phyloP scores from a whole-genome alignment of 306 rosid species.

The Prunus fruticosa region DNA sequence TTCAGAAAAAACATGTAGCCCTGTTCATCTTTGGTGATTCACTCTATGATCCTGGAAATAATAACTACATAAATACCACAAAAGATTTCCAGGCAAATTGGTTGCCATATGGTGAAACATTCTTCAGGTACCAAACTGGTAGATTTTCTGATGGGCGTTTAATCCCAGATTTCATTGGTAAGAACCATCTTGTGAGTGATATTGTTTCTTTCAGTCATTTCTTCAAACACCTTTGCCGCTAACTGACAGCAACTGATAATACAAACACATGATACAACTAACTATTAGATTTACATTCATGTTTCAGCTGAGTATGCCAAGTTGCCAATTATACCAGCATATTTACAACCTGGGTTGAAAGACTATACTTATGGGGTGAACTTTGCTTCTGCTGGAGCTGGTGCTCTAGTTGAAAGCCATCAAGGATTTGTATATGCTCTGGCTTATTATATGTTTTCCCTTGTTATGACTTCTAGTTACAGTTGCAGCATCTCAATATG shows the following conservation, averaged over 20 bases:
- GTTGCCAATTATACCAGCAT: conserved; percentile 32
- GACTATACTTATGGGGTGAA: conserved; percentile 21
- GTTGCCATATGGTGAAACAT: conserved; percentile 43
- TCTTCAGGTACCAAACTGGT: conserved; percentile 40
- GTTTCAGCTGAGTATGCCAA: conserved; percentile 32
- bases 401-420: conserved; percentile 20
- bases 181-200: background rate
- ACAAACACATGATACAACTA: background rate
- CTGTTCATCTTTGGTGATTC: conserved; percentile 41
- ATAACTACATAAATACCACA: conserved; percentile 31
- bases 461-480: too few species aligned
- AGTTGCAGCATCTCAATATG: too few species aligned
- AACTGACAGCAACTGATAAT: background rate
- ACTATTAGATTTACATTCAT: background rate
- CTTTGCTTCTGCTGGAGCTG: conserved; percentile 37
- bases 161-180: conserved; percentile 45
- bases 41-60: conserved; percentile 35
- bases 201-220: too few species aligned
- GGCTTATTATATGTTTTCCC: background rate
- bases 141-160: conserved; percentile 47
- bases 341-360: conserved; percentile 15
- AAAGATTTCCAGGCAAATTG: conserved; percentile 16
- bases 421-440: conserved; percentile 24
- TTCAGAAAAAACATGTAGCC: conserved; percentile 12
- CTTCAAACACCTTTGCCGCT: too few species aligned